Evolutionary conservation across 495 filamentous ascomycete genomes (phyloP), one percentile per base, ranked within the genome.

Genomic region (Podospora conica): DNA sequence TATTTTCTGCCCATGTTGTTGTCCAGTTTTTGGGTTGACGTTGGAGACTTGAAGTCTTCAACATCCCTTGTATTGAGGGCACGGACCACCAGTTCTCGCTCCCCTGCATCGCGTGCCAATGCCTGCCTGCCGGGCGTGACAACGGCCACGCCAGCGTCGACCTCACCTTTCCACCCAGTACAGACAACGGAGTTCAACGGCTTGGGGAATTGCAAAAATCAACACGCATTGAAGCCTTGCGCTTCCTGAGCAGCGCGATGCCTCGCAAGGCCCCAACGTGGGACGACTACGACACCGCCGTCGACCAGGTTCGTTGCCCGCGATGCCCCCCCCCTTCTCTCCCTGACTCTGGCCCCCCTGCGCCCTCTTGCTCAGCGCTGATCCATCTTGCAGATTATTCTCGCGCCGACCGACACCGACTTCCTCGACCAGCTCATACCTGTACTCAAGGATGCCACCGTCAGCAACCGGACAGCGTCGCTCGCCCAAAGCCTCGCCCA

Each of bases 351-450:
- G 20, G 33, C 33, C 11, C 15, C 18, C 21, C 29, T 10, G n/a
- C 23, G 9, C n/a, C 29, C 18, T 58, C 33, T 15, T 12, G 25
- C 24, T 9, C 11, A 53, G 60, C 18, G 58, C 61, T 40, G 22
- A 60, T 28, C 20, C 24, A 55, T 15, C 20, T 18, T 6, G n/a
- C 64, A 98, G 91, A 93, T 97, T 70, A 90, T 96, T 64, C 88
- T 96, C 70, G 91, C 93, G 15, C 88, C 93, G 22, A 93, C 92
- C 7, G 96, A 98, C 66, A 85, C 87, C 64, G 95, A 99, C 67
- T 97, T 97, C 71, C 87, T 98, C 62, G 94, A 97, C 72, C 95
- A 96, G 74, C 80, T 98, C 61, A 93, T 98, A 22, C 92, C 92
- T 15, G 91, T 93, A 0, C 89, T 99, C 56, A 91, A 90, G 80